Percentiles rank a stretch among this genome's conserved stretches.
phyloP scores from a whole-genome alignment of 176 grass and related monocot genomes.

The Metroxylon sagu region DNA sequence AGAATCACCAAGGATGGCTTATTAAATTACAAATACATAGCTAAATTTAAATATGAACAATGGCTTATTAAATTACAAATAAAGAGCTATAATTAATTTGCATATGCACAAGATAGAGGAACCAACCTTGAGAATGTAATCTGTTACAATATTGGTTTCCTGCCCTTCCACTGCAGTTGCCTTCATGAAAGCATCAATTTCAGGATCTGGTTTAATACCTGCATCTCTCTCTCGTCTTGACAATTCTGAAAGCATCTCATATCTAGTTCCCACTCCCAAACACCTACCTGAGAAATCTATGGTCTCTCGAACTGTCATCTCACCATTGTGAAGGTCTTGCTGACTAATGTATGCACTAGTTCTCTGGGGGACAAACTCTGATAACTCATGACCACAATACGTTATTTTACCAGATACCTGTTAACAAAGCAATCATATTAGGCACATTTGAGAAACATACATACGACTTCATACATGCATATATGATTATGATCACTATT shows the following conservation, averaged over 20 bases:
- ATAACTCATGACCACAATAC: constrained; percentile 46
- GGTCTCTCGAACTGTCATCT: constrained; percentile 74
- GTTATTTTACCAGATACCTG: constrained; percentile 43
- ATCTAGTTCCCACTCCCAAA: constrained; percentile 44
- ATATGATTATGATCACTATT: too few relatives aligned
- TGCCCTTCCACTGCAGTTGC: constrained; percentile 45
- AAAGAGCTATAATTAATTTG: too few relatives aligned
- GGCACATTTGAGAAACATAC: neutral
- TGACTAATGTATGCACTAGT: constrained; percentile 66
- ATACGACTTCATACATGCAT: too few relatives aligned
- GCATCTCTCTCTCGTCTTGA: constrained; percentile 48
- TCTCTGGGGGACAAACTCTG: constrained; percentile 47
- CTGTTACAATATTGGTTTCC: constrained; percentile 39
- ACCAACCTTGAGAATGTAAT: constrained; percentile 57
- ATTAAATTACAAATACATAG: too few relatives aligned
- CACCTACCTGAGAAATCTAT: constrained; percentile 54
- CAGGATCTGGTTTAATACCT: constrained; percentile 55
- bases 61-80: too few relatives aligned
- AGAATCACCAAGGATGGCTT: too few relatives aligned
- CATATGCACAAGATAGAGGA: neutral
- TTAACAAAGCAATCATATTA: neutral
- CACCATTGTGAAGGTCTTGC: constrained; percentile 45
- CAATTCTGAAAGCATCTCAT: constrained; percentile 52
- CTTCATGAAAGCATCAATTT: constrained; percentile 65
- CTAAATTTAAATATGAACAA: too few relatives aligned